These are phyloP conservation scores for Linnemannia schmuckeri DNA, from an alignment of 192 early-diverging fungal species.

Conservation along the genomic window DNA sequence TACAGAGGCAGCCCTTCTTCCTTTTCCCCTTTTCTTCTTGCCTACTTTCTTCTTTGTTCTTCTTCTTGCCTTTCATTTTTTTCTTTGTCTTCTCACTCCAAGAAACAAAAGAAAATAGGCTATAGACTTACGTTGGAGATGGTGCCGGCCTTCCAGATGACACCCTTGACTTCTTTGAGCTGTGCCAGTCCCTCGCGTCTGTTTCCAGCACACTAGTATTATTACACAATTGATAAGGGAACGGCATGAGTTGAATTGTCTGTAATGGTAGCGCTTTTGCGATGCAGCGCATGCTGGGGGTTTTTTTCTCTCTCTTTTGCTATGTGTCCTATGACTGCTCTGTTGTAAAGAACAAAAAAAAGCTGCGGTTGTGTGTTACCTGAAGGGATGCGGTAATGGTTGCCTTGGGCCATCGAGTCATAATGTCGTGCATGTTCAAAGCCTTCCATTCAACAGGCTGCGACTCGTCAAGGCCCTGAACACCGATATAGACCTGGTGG, in stretches of 20 bases:
- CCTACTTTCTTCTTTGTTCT: not conserved
- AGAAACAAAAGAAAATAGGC: not conserved
- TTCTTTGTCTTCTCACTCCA: not conserved
- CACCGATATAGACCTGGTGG: slow-evolving; percentile 73
- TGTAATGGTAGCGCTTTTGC: not conserved
- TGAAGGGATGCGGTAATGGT: slow-evolving; percentile 53
- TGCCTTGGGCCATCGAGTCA: slow-evolving; percentile 41
- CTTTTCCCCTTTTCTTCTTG: not conserved
- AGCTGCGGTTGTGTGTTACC: not conserved
- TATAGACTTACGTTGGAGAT: slow-evolving; percentile 72
- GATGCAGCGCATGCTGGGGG: not conserved
- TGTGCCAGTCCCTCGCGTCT: slow-evolving; percentile 81
- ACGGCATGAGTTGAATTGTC: not conserved
- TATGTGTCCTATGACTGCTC: not conserved
- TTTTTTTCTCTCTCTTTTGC: not conserved
- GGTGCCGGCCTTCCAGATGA: slow-evolving; percentile 85
- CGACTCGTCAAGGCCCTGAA: slow-evolving; percentile 1
- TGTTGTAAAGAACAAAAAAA: not conserved
- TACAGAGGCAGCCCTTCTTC: not conserved
- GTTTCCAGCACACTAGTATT: slow-evolving; percentile 83
- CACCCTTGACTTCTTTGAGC: slow-evolving; percentile 81
- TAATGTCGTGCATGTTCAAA: slow-evolving; percentile 58
- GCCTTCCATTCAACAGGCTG: slow-evolving; percentile 21
- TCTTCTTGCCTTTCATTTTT: not conserved
- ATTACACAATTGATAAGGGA: not conserved